Conservation (phyloP, 768 basidiomycete genomes). For the Suillus americanus region DNA sequence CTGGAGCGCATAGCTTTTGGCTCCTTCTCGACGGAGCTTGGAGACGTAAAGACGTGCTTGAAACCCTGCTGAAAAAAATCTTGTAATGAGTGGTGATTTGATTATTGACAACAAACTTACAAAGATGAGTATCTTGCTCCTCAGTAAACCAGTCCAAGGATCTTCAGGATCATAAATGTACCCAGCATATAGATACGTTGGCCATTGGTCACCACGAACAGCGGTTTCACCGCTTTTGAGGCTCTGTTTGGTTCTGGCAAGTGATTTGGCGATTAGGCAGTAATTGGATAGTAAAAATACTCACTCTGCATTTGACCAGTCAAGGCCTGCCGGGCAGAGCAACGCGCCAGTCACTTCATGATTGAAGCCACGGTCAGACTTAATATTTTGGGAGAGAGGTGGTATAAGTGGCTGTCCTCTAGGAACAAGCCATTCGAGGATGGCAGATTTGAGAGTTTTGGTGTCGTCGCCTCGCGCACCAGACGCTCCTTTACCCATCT, state of each 20-base stretch:
- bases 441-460: constrained; percentile 14
- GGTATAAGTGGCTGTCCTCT: constrained; percentile 16
- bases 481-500: constrained; percentile 17
- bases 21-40: neutral
- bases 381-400: constrained; percentile 10
- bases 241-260: neutral
- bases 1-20: neutral
- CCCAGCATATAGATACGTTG: neutral
- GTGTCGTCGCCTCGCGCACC: constrained; percentile 25
- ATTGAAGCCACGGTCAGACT: constrained; percentile 17
- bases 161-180: neutral
- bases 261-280: neutral
- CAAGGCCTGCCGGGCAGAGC: constrained; percentile 28
- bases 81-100: neutral
- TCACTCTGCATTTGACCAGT: constrained; percentile 24
- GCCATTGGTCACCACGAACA: neutral
- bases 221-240: neutral
- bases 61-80: neutral
- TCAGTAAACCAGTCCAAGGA: neutral
- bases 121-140: neutral
- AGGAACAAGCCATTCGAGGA: constrained; percentile 23
- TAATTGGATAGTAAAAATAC: neutral
- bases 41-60: neutral
- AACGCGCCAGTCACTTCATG: constrained; percentile 28
- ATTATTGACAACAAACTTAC: neutral